Evolutionary conservation across 208 protist genomes (phyloP), one percentile per base, ranked within the genome.

Genomic region (Trypanosoma caninum): DNA sequence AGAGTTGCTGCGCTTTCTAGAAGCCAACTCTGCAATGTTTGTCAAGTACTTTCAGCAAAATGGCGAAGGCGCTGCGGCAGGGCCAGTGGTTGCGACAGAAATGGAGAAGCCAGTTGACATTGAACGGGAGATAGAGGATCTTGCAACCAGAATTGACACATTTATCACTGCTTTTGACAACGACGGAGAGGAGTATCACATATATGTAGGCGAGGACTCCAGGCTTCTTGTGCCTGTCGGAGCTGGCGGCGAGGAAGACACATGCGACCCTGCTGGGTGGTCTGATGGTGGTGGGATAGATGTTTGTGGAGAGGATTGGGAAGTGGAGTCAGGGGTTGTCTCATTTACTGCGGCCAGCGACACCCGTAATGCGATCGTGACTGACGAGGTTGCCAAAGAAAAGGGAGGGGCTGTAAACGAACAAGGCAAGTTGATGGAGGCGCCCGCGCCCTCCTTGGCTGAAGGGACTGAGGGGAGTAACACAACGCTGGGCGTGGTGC

Each of bases 161-260:
- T 94, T 91, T 46, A 91, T 94, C 45, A 94, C 84, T 0, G 88
- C 77, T 0, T 82, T 90, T n/a, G 88, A 94, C 69, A 69, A 81
- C 46, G 84, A 91, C 11, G 88, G 88, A 0, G 51, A 76, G 16
- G 74, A 63, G 50, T 94, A 94, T 59, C 61, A 74, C 2, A 90
- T 94, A 51, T 70, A 67, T 18, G 5, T 88, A 5, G 74, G 77
- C 31, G 45, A 75, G 1, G 50, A 73, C 2, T 81, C 84, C 14
- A 70, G 65, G 30, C 23, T 86, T 10, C 57, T 80, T 20, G 73
- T 94, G n/a, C 73, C 80, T 16, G 67, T 94, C n/a, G n/a, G n/a
- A 1, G 47, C 33, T 13, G 20, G 14, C 14, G 48, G 16, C 22
- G 41, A 51, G 9, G 52, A 60, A 56, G 75, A 61, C n/a, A n/a